phyloP scores from a whole-genome alignment of 345 rosid genomes.

The Erucastrum elatum region DNA sequence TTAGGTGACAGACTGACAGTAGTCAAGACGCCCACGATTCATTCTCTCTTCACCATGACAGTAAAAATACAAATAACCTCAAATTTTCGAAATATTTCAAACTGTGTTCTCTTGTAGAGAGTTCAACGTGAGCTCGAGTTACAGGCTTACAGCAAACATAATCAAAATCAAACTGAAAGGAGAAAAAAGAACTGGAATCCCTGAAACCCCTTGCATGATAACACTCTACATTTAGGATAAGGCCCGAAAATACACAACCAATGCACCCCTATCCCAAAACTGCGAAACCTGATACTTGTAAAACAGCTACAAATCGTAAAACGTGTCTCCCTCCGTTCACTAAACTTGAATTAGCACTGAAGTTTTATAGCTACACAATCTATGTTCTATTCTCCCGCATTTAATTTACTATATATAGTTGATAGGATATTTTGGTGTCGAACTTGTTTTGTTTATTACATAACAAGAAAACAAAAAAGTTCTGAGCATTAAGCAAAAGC shows the following conservation, averaged over 20 bases:
- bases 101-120: background rate
- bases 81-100: background rate
- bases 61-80: background rate
- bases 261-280: background rate
- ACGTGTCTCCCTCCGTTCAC: background rate
- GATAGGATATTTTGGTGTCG: background rate
- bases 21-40: background rate
- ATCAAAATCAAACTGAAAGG: background rate
- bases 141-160: background rate
- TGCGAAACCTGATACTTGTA: slow-evolving; percentile 33
- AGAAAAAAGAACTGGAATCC: background rate
- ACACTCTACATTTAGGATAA: background rate
- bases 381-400: background rate
- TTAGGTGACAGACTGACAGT: background rate
- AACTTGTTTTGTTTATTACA: slow-evolving; percentile 24
- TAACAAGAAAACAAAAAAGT: slow-evolving; percentile 18
- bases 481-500: slow-evolving; percentile 7
- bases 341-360: background rate
- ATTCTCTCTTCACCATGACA: background rate
- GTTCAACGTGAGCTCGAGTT: background rate
- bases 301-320: background rate
- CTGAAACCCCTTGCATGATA: slow-evolving; percentile 9
- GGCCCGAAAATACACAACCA: slow-evolving; percentile 8
- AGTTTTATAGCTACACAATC: background rate
- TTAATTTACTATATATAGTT: background rate